Base-by-base conservation (phyloP, 164 flowering plant species). In the Euptelea pleiosperma region DNA sequence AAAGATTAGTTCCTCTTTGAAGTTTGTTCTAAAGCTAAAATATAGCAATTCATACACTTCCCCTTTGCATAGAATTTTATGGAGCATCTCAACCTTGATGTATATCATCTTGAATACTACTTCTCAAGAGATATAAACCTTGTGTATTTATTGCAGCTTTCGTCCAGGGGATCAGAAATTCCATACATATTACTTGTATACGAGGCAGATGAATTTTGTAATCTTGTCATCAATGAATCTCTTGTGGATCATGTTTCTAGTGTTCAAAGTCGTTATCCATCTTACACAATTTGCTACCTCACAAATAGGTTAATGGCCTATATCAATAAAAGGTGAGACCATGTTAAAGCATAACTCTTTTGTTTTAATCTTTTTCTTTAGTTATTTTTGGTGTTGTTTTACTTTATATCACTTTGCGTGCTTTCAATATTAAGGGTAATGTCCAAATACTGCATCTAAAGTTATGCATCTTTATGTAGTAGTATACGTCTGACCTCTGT, bases 181-280 rank as follows among this genome's bases (percentile, higher is more conserved):
- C 75, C 71, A 46, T 93, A 93, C 56, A 64, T 90, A 31, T 58
- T 82, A 30, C 72, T 90, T 46, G 77, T 93, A n/a, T 79, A 69
- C 54, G 88, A 84, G 58, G 97, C 95, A 15, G 94, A 83, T 29
- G 89, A 88, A 58, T 90, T 90, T 56, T 93, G 99, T 67, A 69
- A 80, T 44, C 78, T 82, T 66, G 75, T 85, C 47, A 40, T 22
- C 41, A 78, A 69, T 62, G 79, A 71, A 41, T 49, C 78, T 50
- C 67, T 90, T 31, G 34, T 79, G 56, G 76, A 75, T 62, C 85
- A 81, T 62, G 81, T 85, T 58, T 70, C 76, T 31, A 57, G 70
- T 22, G 79, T 84, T 42, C 84, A 56, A 67, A 71, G 70, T 61
- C 75, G 22, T 25, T 88, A 86, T 73, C 95, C 95, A 62, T 70